phyloP scores from a whole-genome alignment of 495 filamentous ascomycete genomes.

The Durotheca rogersii region DNA sequence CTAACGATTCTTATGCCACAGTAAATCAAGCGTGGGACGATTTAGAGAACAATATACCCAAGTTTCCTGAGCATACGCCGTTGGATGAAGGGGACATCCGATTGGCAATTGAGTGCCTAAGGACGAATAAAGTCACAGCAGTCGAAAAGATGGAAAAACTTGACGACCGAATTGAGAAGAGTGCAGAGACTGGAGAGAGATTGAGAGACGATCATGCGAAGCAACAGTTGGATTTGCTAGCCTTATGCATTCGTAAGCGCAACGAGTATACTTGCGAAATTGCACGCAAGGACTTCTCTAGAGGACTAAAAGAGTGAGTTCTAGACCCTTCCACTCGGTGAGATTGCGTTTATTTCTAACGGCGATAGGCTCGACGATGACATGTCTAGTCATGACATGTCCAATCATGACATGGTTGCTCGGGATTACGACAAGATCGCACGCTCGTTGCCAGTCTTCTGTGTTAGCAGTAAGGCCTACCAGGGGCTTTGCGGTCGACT shows the following conservation, averaged over 20 bases:
- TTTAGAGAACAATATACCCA: constrained; percentile 5
- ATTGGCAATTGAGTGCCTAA: constrained; percentile 6
- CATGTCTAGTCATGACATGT: constrained; percentile 46
- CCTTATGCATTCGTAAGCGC: constrained; percentile 53
- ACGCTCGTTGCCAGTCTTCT: constrained; percentile 58
- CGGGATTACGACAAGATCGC: constrained; percentile 61
- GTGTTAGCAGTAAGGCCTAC: constrained; percentile 58
- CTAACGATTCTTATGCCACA: constrained; percentile 11
- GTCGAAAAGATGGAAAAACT: constrained; percentile 31
- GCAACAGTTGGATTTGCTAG: constrained; percentile 27
- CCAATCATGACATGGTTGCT: constrained; percentile 42
- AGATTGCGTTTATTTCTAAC: background rate
- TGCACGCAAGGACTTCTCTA: constrained; percentile 59
- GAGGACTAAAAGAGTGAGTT: constrained; percentile 51
- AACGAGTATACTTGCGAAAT: constrained; percentile 54
- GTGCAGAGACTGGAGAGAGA: constrained; percentile 41
- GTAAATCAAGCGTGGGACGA: constrained; percentile 16
- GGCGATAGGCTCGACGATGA: constrained; percentile 48
- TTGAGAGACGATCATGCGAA: constrained; percentile 20
- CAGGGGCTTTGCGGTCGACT: constrained; percentile 59
- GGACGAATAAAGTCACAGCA: constrained; percentile 14
- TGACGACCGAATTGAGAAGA: constrained; percentile 37
- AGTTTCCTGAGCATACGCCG: background rate
- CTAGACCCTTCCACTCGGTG: background rate
- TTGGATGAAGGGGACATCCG: constrained; percentile 3